phyloP scores from a whole-genome alignment of 208 protist species.

The Willaertia magna region DNA sequence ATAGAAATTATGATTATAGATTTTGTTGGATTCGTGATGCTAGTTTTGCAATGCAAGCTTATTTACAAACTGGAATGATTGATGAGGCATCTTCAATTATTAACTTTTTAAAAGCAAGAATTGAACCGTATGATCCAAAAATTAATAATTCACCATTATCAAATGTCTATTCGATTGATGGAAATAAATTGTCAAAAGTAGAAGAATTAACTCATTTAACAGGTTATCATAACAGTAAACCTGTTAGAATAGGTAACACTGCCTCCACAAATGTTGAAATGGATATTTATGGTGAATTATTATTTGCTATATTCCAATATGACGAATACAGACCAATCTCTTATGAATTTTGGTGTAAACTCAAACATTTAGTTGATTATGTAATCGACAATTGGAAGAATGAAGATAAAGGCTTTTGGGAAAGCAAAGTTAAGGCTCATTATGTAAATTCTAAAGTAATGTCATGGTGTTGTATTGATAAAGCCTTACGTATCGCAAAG shows the following conservation, averaged over 20 bases:
- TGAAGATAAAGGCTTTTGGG: not conserved
- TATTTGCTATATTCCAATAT: not conserved
- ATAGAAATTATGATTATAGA: constrained; percentile 4
- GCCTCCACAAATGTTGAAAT: not conserved
- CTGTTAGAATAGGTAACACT: not conserved
- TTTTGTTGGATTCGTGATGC: not conserved
- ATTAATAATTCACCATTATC: not conserved
- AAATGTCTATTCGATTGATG: not conserved
- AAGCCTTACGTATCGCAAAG: not conserved
- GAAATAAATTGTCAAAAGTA: not conserved
- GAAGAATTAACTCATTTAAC: not conserved
- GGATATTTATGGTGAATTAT: not conserved
- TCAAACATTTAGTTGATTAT: not conserved
- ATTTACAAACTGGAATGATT: not conserved
- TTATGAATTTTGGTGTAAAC: not conserved
- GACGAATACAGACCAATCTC: not conserved
- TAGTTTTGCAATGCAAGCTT: not conserved
- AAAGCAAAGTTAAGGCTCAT: not conserved
- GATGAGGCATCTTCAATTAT: not conserved
- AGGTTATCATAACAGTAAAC: not conserved
- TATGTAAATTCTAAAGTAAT: not conserved
- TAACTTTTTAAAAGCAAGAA: not conserved
- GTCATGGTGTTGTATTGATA: not conserved
- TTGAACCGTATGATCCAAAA: not conserved
- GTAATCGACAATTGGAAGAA: not conserved